Base-by-base conservation (phyloP, 805 yeast genomes). In the Wickerhamiella vanderwaltii region DNA sequence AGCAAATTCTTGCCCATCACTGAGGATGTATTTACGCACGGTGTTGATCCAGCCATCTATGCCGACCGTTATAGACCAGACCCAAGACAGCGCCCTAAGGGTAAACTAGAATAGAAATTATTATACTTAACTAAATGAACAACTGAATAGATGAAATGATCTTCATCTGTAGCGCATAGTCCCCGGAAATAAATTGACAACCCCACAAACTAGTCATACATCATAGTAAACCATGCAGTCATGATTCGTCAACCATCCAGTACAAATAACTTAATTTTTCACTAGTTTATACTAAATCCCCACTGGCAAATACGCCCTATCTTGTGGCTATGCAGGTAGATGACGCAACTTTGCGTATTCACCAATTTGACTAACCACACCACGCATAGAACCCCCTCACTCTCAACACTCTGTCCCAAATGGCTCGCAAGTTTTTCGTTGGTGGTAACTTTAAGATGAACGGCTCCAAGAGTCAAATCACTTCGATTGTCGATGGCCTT, bases 401-500 rank as follows among this genome's bases (percentile, higher is more conserved):
- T 17, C 13, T 23, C 9, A 7, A 20, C 12, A 17, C 26, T 22
- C n/a, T 19, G 19, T 26, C 19, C 36, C 19, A 22, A n/a, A 52
- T 52, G 94, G 78, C 94, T 63, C 82, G 94, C 69, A 75, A 72
- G 66, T 91, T 88, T 71, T 87, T 91, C 66, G 95, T 91, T 61
- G 98, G 98, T 58, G 98, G 98, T 61, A 91, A 91, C 86, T 88
- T 91, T 77, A 91, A 91, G 69, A 79, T 91, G 84, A 91, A 91
- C 75, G 98, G 98, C 63, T 69, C 94, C 61, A 79, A 78, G 68
- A 75, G 73, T 57, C 80, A 91, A 56, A 82, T 91, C 65, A 74
- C 76, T 64, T 67, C 75, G 54, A 87, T 91, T 61, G 79, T 88
- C 49, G 87, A 77, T 51, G 70, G 77, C 68, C 75, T 91, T 61